Percentiles rank a stretch among this genome's conserved stretches.
These are phyloP conservation scores for Monilinia polystroma DNA, from an alignment of 2,329 filamentous ascomycete species.

Conservation along the genomic window DNA sequence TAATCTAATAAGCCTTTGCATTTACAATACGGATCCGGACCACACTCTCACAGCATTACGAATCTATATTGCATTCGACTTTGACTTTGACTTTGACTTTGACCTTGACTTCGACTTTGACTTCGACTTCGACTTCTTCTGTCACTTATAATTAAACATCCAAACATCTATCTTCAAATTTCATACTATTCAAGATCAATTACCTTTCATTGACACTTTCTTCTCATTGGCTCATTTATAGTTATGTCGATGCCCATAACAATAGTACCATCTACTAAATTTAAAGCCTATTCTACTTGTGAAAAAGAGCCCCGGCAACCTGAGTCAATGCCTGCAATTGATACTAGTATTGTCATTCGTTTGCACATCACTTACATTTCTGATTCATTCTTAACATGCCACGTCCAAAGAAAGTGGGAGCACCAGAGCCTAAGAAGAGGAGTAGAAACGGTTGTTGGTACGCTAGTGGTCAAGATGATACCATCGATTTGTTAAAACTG, in stretches of 20 bases:
- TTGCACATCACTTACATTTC: neutral
- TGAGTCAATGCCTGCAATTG: constrained; percentile 12
- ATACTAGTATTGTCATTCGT: neutral
- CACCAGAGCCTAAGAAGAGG: constrained; percentile 63
- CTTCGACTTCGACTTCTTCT: too few species aligned
- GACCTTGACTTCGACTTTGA: neutral
- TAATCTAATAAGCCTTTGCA: too few species aligned
- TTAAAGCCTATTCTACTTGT: neutral
- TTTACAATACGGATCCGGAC: too few species aligned
- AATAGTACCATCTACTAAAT: constrained; percentile 1
- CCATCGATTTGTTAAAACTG: constrained; percentile 20
- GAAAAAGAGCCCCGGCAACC: neutral
- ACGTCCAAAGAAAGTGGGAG: constrained; percentile 62
- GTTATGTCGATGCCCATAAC: neutral
- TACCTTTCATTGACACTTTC: neutral
- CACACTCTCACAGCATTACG: too few species aligned
- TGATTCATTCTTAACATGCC: constrained; percentile 50
- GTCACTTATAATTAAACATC: too few species aligned
- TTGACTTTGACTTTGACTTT: too few species aligned
- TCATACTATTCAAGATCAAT: neutral
- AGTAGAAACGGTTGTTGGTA: constrained; percentile 70
- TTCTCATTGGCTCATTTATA: neutral
- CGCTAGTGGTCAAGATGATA: constrained; percentile 32
- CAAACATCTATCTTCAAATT: neutral
- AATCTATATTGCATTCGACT: neutral